Evolutionary conservation across 2,329 filamentous ascomycete species (phyloP), one percentile per base, ranked within the genome.

Genomic region (Teratosphaeria gauchensis): DNA sequence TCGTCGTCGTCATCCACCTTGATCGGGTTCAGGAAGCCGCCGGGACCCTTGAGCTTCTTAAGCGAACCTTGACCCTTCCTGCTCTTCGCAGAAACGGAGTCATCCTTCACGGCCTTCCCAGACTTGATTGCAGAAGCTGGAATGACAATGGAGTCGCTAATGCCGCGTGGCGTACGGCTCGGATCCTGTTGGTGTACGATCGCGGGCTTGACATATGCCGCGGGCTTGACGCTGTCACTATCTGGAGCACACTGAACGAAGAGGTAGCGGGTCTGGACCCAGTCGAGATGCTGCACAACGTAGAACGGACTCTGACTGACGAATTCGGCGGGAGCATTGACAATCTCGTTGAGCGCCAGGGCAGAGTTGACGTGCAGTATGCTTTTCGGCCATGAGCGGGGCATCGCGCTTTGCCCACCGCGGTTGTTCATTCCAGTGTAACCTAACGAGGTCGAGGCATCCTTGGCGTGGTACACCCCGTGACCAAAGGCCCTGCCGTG

Each of bases 231-330:
- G 31, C 51, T 55, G 8, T 67, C 61, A 14, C 54, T 35, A 32
- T 58, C 60, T 1, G 63, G 63, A 2, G 57, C 54, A 59, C 71
- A 71, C 55, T 75, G 66, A 48, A 89, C 83, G 64, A 96, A 89
- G 1, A 96, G 78, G 72, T 95, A 96, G 51, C 91, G 83, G 30
- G 90, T 91, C 68, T 95, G 90, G 60, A 95, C 91, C 92, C 92
- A 96, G 67, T 95, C 87, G 9, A 87, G 75, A 52, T 90, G 78
- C 30, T 82, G 71, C 1, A 96, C 84, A 8, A 96, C 92, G 53
- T 89, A 84, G 73, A 85, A 84, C 0, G 86, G 86, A 0, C 0
- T 63, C 0, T 8, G 65, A 61, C 76, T 80, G 4, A 80, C 72
- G 66, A 89, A 96, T 52, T 86, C 68, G 0, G 71, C 55, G 0